phyloP scores from a whole-genome alignment of 2,329 filamentous ascomycete species.

The Neurospora crassa region DNA sequence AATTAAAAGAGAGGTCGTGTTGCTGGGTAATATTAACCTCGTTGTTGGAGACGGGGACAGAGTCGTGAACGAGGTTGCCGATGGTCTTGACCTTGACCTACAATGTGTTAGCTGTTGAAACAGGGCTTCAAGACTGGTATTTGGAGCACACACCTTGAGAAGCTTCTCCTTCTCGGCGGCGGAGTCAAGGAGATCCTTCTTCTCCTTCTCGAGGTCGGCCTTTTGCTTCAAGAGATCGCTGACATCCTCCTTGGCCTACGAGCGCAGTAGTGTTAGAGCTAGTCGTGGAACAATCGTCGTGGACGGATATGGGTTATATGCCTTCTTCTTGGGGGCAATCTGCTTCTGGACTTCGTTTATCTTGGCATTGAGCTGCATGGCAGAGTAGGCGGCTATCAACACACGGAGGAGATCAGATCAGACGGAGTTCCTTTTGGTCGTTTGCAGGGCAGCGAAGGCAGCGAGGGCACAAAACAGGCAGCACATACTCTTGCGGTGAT shows the following conservation, averaged over 20 bases:
- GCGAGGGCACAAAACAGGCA: not conserved
- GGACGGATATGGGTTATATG: slow-evolving; percentile 19
- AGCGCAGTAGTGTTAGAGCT: not conserved
- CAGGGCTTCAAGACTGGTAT: too few species aligned
- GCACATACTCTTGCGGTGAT: slow-evolving; percentile 55
- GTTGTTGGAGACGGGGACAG: slow-evolving; percentile 72
- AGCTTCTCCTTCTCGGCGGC: slow-evolving; percentile 66
- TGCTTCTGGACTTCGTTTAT: slow-evolving; percentile 87
- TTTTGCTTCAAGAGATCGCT: slow-evolving; percentile 73
- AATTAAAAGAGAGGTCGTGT: slow-evolving; percentile 20
- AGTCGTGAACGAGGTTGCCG: slow-evolving; percentile 85
- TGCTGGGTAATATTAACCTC: slow-evolving; percentile 37
- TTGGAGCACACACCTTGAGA: slow-evolving; percentile 41
- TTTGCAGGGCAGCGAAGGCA: slow-evolving; percentile 54
- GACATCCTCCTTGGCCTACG: slow-evolving; percentile 74
- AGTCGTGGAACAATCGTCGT: not conserved
- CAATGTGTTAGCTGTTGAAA: slow-evolving; percentile 28
- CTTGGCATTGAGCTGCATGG: slow-evolving; percentile 67
- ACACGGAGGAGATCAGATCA: not conserved
- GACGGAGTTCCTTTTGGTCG: not conserved
- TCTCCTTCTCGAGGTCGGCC: slow-evolving; percentile 65
- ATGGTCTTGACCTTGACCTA: slow-evolving; percentile 73
- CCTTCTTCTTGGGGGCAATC: slow-evolving; percentile 88
- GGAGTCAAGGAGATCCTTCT: slow-evolving; percentile 66
- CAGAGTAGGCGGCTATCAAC: slow-evolving; percentile 16